Evolutionary conservation across 768 basidiomycete species (phyloP).

Genomic region (Hirschioporus abietinus): DNA sequence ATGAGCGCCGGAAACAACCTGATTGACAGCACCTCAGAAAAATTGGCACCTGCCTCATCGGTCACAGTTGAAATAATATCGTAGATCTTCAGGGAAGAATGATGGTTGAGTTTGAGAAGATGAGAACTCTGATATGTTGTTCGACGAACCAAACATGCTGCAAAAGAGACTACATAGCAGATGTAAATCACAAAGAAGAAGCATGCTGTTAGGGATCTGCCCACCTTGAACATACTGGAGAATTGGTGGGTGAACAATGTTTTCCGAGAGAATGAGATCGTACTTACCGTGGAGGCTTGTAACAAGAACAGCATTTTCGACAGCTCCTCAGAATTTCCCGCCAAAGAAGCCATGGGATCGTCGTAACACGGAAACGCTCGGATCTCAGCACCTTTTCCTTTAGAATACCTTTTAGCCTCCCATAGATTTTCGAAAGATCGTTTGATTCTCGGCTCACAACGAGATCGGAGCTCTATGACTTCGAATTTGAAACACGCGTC

Average conservation of each 20-base stretch:
- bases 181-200: neutral
- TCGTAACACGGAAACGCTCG: neutral
- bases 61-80: neutral
- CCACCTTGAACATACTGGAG: neutral
- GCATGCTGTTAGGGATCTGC: neutral
- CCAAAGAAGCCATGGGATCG: neutral
- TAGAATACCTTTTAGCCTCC: neutral
- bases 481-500: neutral
- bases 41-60: neutral
- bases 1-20: neutral
- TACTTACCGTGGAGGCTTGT: neutral
- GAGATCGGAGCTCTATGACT: neutral
- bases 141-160: neutral
- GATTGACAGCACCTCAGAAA: neutral
- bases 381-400: neutral
- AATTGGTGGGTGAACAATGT: neutral
- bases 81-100: neutral
- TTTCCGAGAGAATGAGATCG: neutral
- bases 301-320: neutral
- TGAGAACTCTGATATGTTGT: neutral
- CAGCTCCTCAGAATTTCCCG: neutral
- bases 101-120: neutral
- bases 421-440: neutral
- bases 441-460: neutral
- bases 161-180: neutral